These are phyloP conservation scores for Fusarium sp. DNA, from an alignment of 2,329 filamentous ascomycete species.

Conservation along the genomic window DNA sequence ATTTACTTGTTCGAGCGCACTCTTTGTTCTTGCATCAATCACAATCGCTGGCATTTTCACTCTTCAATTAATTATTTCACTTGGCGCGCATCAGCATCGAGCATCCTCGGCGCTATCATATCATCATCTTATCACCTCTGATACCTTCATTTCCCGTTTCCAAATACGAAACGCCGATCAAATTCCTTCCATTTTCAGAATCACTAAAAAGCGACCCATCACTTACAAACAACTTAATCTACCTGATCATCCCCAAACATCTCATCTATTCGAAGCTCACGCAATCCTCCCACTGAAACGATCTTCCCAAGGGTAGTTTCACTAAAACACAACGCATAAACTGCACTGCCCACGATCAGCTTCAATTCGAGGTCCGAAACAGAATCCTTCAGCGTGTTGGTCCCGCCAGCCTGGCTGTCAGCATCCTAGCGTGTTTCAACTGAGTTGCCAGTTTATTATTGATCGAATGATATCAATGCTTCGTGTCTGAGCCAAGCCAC, in stretches of 20 bases:
- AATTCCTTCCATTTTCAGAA: conserved; percentile 24
- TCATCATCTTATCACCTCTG: conserved; percentile 19
- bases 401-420: conserved; percentile 32
- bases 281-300: conserved; percentile 17
- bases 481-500: conserved; percentile 19
- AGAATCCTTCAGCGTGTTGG: conserved; percentile 28
- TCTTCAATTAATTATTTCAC: conserved; percentile 11
- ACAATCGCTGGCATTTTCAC: neutral
- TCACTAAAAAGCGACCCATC: neutral
- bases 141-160: conserved; percentile 27
- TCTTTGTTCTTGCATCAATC: conserved; percentile 2
- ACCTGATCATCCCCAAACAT: conserved; percentile 10
- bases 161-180: conserved; percentile 20
- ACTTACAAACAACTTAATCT: conserved; percentile 13
- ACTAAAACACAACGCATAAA: conserved; percentile 29
- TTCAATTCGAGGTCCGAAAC: conserved; percentile 10
- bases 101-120: neutral
- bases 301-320: conserved; percentile 30
- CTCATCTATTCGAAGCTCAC: conserved; percentile 1
- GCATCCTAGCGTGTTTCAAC: conserved; percentile 46
- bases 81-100: conserved; percentile 18
- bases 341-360: neutral
- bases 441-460: conserved; percentile 42
- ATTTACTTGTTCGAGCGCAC: conserved; percentile 4
- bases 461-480: conserved; percentile 37